Conservation (phyloP, 2,329 filamentous ascomycete genomes). For the Aureobasidium melanogenum region DNA sequence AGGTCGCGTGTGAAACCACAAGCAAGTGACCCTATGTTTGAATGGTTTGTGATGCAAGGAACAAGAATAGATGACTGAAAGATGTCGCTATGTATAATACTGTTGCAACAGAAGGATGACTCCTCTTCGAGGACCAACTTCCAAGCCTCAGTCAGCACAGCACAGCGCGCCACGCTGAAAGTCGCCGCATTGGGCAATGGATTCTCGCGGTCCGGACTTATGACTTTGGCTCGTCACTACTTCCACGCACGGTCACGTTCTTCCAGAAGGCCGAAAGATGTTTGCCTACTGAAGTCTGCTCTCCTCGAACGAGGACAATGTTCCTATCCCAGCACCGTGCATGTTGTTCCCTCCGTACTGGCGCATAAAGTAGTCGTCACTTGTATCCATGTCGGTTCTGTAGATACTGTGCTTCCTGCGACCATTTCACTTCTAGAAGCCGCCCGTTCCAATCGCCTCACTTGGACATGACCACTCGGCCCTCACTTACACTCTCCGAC, state of each 20-base stretch:
- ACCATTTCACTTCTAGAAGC: neutral
- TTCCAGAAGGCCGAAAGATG: constrained; percentile 10
- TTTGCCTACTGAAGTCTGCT: neutral
- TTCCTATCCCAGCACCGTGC: neutral
- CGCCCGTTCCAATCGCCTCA: neutral
- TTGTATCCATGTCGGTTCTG: neutral
- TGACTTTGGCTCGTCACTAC: neutral
- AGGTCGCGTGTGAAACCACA: neutral
- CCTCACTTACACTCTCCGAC: neutral
- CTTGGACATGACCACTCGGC: neutral
- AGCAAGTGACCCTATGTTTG: neutral
- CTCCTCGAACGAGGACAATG: neutral
- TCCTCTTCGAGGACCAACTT: neutral
- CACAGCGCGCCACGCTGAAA: neutral
- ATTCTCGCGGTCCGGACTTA: neutral
- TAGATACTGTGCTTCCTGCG: neutral
- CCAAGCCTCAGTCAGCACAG: neutral
- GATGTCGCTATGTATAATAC: neutral
- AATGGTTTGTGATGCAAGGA: neutral
- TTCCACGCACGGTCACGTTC: constrained; percentile 5
- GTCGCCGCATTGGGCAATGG: neutral
- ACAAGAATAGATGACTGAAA: neutral
- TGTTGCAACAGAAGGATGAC: neutral
- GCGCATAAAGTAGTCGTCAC: neutral
- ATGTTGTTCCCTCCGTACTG: neutral